Conservation (phyloP, 2,329 filamentous ascomycete species). For the Fonsecaea erecta region DNA sequence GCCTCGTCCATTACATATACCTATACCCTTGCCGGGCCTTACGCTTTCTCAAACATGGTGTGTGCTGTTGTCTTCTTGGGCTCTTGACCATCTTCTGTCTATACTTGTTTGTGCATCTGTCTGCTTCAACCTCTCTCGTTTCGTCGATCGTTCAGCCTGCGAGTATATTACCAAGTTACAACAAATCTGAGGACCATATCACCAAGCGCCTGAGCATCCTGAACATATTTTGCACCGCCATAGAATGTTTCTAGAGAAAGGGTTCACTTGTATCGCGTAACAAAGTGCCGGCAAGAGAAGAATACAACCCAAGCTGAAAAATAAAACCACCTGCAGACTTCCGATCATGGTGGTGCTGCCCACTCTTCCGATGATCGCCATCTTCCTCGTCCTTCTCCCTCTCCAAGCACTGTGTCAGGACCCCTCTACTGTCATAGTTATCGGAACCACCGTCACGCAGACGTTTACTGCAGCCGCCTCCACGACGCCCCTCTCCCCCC, state of each 20-base stretch:
- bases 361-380: background rate
- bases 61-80: background rate
- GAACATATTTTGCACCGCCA: slow-evolving; percentile 1
- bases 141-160: slow-evolving; percentile 14
- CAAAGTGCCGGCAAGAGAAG: background rate
- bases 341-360: slow-evolving; percentile 14
- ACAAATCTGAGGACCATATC: background rate
- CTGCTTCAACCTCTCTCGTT: slow-evolving; percentile 11
- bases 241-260: slow-evolving; percentile 10
- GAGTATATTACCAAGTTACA: background rate
- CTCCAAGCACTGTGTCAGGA: slow-evolving; percentile 26
- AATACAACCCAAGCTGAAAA: background rate
- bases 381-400: slow-evolving; percentile 19
- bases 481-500: slow-evolving; percentile 41
- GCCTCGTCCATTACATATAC: slow-evolving; percentile 19
- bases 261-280: background rate
- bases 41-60: background rate
- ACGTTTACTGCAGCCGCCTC: slow-evolving; percentile 34
- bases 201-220: slow-evolving; percentile 1
- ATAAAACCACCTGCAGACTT: background rate
- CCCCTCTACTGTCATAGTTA: slow-evolving; percentile 34
- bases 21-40: background rate
- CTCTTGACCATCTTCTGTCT: background rate
- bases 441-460: slow-evolving; percentile 37
- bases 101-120: background rate